Evolutionary conservation across 306 rosid species (phyloP).

Genomic region (Macrotyloma uniflorum): DNA sequence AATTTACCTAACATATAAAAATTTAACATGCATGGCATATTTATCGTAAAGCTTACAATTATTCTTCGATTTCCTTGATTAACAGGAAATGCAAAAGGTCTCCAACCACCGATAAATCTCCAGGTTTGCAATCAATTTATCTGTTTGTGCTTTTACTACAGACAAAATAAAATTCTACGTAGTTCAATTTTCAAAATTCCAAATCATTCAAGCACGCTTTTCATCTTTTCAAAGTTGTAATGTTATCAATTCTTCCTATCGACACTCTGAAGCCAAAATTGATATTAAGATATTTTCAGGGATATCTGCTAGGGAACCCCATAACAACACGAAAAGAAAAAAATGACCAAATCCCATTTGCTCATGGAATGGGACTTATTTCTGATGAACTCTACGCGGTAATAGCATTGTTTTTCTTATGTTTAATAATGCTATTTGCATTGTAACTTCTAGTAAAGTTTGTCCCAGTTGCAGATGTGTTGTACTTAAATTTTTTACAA

Average conservation of each 20-base stretch:
- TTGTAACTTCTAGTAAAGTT: neutral
- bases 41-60: neutral
- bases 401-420: neutral
- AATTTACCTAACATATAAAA: no score
- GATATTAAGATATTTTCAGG: constrained; percentile 43
- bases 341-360: constrained; percentile 39
- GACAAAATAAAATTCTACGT: neutral
- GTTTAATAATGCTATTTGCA: neutral
- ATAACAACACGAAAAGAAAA: neutral
- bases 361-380: constrained; percentile 70
- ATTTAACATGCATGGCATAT: no score
- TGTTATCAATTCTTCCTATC: neutral
- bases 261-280: neutral
- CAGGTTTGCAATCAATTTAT: constrained; percentile 44
- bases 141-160: neutral
- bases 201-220: neutral
- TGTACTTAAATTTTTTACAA: neutral
- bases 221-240: neutral
- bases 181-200: neutral
- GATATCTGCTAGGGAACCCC: constrained; percentile 69
- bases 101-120: constrained; percentile 54
- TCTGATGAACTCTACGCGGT: constrained; percentile 69
- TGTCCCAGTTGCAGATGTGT: neutral
- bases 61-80: neutral
- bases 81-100: constrained; percentile 58